Evolutionary conservation across 768 basidiomycete species (phyloP), one percentile per base, ranked within the genome.

Genomic region (Panaeolus cyanescens): DNA sequence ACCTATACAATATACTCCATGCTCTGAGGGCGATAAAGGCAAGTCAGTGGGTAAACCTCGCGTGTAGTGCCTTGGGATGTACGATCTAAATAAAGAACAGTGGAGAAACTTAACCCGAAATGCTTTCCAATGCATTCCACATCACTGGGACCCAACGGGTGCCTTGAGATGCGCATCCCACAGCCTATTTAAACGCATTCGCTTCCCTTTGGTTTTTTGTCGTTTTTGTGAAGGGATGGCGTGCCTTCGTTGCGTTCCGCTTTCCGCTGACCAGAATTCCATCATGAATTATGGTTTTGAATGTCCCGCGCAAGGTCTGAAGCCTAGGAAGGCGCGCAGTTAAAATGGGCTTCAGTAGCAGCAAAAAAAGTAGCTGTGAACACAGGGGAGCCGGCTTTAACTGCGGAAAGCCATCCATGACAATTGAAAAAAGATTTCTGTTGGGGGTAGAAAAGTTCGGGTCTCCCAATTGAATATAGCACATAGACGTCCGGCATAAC

Each of bases 21-120:
- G 3, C 25, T 40, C 19, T 28, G 30, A 25, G n/a, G 4, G 5
- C 45, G 19, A 4, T 28, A 20, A 13, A 13, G 19, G 5, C 25
- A 13, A 28, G 10, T 50, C 5, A 28, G 45, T 28, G 45, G 45
- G 15, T 50, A 30, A 50, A 50, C 25, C 45, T 50, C 45, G 25
- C 25, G 25, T 50, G 45, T 50, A 50, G 12, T 25, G 22, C 22
- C 25, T 45, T 50, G 12, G 45, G 45, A 50, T 30, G 45, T 28
- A 50, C 45, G 30, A 50, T 50, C 45, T 50, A 50, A 28, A 50
- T 30, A 50, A 50, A 50, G 45, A 25, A 28, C 45, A 50, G 45
- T 50, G 45, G 45, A 50, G 45, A 50, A 50, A 50, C 45, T 50
- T 50, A 8, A 50, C 45, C 45, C 45, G 45, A 50, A 50, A 50